Base-by-base conservation (phyloP, 2,329 filamentous ascomycete genomes). In the Beauveria varroae region DNA sequence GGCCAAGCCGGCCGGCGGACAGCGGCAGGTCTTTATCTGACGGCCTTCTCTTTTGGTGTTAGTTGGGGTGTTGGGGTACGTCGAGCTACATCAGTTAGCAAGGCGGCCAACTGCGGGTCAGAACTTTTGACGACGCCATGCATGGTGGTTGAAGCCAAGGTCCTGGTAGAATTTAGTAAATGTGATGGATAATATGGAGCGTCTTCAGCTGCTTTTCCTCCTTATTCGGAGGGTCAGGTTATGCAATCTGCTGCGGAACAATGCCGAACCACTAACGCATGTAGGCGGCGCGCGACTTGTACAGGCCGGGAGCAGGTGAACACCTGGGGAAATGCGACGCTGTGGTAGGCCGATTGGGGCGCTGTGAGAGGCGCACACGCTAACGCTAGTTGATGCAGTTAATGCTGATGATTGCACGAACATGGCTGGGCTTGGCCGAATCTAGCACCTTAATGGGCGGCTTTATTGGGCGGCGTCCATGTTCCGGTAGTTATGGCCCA, bases 321-420 rank as follows among this genome's bases (percentile, higher is more conserved):
- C 64, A 65, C 63, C 63, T 65, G 64, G 51, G 54, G n/a, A 22
- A 54, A 60, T 26, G 47, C 57, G 12, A 57, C 49, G 55, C 57
- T 58, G 54, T 65, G 64, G 64, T 65, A 64, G 63, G 64, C 61
- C 61, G 59, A 62, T 49, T 41, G 16, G 34, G 20, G 20, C 49
- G 16, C 40, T 44, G 41, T 44, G 41, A 30, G 52, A 61, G 60
- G 54, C 47, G 60, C 60, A 46, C 47, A 46, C 57, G 54, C 60
- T 16, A 37, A 14, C 14, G 12, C 34, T 37, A 37, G 34, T 16
- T 37, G 0, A 14, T 16, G 34, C 34, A 14, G 34, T 16, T 62
- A 58, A 51, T 7, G n/a, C 22, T 41, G 40, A 47, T 57, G 34
- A 50, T 57, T 41, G 49, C 28, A 54, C 30, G 24, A 51, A 20